Evolutionary conservation across 2,329 filamentous ascomycete species (phyloP), one percentile per base, ranked within the genome.

Genomic region (Immersiporthe knoxdaviesiana): DNA sequence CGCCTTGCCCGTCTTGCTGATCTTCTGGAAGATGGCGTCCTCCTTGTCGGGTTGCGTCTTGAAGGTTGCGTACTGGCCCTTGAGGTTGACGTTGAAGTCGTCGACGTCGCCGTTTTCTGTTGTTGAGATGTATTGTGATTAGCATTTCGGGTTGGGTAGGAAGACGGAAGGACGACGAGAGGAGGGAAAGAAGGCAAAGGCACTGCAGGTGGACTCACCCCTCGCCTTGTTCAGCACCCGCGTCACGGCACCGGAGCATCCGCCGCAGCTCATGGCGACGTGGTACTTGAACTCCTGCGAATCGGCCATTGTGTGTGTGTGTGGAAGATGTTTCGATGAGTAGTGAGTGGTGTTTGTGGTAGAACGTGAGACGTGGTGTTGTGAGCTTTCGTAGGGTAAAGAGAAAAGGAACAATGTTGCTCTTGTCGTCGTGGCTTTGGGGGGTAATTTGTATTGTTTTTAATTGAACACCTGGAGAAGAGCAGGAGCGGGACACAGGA

Each of bases 161-260:
- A 18, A 18, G 21, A 39, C 37, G 3, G 2, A 39, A 2, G 54
- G 24, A 61, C 56, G 63, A 47, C 14, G 30, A n/a, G n/a, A n/a
- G n/a, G n/a, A n/a, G n/a, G n/a, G n/a, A n/a, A n/a, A n/a, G n/a
- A n/a, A n/a, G n/a, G n/a, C n/a, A 7, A 16, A 24, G 10, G n/a
- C 6, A 11, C 30, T 41, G 50, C 35, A 11, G 37, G 50, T 27
- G 0, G 41, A 39, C 70, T 73, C 78, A 97, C 94, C 94, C 27
- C 97, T 91, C 2, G 97, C 89, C 84, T 93, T 97, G 84, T 92
- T 95, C 73, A 99, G 89, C 60, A 97, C 94, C 65, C 94, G 88
- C 82, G 97, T 92, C 59, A 99, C 87, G 74, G 96, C 96, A 77
- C 94, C 94, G 60, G 94, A 97, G 90, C 96, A 99, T 80, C 96